Evolutionary conservation across 73 alveolate genomes (phyloP).

Genomic region (Paramecium octaurelia): DNA sequence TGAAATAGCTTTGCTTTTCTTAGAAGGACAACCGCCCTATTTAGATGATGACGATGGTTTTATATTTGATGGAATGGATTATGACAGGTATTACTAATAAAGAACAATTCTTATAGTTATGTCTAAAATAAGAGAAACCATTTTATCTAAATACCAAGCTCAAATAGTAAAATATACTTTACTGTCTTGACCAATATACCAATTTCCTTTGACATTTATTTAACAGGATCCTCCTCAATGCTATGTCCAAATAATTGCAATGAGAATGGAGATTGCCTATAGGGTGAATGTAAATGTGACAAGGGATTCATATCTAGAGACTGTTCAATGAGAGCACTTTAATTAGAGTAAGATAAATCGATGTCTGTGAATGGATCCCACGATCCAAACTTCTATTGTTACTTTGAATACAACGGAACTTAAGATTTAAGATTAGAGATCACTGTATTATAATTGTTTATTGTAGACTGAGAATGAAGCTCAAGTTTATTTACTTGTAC

Average conservation of each 20-base stretch:
- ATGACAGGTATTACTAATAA: background rate
- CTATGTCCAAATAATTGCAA: background rate
- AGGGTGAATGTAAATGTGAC: background rate
- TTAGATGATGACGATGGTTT: background rate
- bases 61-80: background rate
- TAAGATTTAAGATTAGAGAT: background rate
- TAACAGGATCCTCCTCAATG: background rate
- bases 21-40: background rate
- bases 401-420: background rate
- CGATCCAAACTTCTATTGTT: background rate
- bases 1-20: background rate
- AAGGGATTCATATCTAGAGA: background rate
- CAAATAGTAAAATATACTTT: background rate
- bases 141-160: background rate
- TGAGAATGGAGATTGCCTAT: background rate
- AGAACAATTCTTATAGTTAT: background rate
- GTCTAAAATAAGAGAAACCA: background rate
- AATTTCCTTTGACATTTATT: background rate
- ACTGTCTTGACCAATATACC: background rate
- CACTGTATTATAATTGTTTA: background rate
- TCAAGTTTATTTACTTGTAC: background rate
- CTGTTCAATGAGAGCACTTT: background rate
- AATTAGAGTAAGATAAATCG: background rate
- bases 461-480: background rate
- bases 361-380: background rate